These are phyloP conservation scores for Cytospora schulzeri DNA, from an alignment of 2,329 filamentous ascomycete genomes.

Conservation along the genomic window DNA sequence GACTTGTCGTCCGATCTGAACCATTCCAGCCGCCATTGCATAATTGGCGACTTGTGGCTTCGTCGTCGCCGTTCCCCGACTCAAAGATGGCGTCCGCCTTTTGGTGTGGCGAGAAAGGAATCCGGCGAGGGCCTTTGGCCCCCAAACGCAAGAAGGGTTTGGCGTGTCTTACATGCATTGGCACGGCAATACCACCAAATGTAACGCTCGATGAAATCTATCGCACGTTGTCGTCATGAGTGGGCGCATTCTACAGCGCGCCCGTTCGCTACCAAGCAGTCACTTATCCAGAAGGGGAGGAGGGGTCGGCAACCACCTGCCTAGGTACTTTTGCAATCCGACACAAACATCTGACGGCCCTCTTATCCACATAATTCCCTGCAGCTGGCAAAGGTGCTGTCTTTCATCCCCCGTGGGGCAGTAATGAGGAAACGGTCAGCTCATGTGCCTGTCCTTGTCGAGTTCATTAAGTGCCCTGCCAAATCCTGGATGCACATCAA, in stretches of 20 bases:
- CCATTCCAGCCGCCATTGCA: too few relatives aligned
- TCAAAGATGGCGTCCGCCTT: background rate
- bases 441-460: background rate
- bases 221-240: background rate
- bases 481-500: background rate
- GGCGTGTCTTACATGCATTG: background rate
- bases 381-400: background rate
- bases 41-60: background rate
- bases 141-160: slow-evolving; percentile 1
- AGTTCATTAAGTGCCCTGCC: background rate
- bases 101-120: background rate
- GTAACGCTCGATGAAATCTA: background rate
- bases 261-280: background rate
- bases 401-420: background rate
- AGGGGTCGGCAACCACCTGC: background rate
- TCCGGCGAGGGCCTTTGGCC: background rate
- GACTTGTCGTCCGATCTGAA: slow-evolving; percentile 11
- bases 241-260: background rate
- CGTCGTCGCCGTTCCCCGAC: background rate
- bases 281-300: background rate
- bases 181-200: background rate
- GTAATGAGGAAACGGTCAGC: too few relatives aligned
- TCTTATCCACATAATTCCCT: background rate
- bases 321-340: background rate
- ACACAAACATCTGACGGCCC: background rate